phyloP scores from a whole-genome alignment of 129 eudicot species.

The Oenanthe sinensis region DNA sequence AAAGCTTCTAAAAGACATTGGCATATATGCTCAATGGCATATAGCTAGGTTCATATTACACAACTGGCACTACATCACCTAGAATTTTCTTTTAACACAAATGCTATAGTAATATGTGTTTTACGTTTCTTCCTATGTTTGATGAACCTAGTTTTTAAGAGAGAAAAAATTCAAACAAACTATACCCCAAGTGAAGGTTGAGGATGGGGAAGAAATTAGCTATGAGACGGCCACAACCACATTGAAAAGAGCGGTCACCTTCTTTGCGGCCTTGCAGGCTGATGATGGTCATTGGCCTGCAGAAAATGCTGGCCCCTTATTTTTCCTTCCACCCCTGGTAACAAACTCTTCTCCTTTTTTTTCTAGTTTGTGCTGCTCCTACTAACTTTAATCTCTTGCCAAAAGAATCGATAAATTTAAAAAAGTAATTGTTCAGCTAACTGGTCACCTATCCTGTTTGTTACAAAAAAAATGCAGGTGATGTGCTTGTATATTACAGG shows the following conservation, averaged over 20 bases:
- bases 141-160: background rate
- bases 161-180: background rate
- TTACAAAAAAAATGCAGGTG: constrained; percentile 33
- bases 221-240: constrained; percentile 48
- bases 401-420: too few relatives aligned
- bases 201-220: constrained; percentile 40
- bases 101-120: background rate
- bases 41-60: too few relatives aligned
- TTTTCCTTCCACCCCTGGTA: constrained; percentile 79
- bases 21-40: too few relatives aligned
- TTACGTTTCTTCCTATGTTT: background rate
- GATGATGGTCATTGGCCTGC: constrained; percentile 94
- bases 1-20: too few relatives aligned
- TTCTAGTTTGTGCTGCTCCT: background rate
- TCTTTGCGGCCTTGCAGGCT: constrained; percentile 76
- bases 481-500: constrained; percentile 67
- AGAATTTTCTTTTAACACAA: background rate
- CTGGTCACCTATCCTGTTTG: background rate
- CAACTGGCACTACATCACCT: too few relatives aligned
- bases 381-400: background rate
- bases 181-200: constrained; percentile 6
- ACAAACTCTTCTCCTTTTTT: background rate
- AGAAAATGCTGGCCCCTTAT: constrained; percentile 71
- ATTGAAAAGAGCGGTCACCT: constrained; percentile 46
- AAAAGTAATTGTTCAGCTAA: background rate